Evolutionary conservation across 352 stramenopile genomes (phyloP).

Genomic region (Globisporangium cylindrosporum): DNA sequence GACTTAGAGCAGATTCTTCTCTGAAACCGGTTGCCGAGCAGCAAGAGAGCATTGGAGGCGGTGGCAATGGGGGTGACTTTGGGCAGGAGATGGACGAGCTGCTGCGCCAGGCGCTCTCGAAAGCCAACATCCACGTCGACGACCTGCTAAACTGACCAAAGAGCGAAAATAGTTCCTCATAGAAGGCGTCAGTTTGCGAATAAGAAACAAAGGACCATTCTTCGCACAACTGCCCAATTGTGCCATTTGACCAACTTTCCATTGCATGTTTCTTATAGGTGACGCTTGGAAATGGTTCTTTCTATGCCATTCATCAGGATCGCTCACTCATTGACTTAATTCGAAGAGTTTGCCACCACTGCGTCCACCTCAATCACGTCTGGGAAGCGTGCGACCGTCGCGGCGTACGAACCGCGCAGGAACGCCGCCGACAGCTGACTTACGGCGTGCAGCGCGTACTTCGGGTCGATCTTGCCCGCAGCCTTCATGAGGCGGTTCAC

Average conservation of each 20-base stretch:
- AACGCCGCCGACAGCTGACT: constrained; percentile 49
- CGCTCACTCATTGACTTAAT: not conserved
- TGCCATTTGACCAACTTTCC: no score
- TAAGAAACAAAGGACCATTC: no score
- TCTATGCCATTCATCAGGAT: not conserved
- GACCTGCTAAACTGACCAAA: constrained; percentile 2
- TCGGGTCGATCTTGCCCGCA: constrained; percentile 42
- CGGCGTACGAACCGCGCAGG: constrained; percentile 32
- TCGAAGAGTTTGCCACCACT: not conserved
- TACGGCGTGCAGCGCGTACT: constrained; percentile 40
- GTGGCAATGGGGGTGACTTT: constrained; percentile 26
- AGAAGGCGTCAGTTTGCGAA: no score
- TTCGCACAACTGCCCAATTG: no score
- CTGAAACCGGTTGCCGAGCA: constrained; percentile 9
- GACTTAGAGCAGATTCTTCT: not conserved
- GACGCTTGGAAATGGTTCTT: not conserved
- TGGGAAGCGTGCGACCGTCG: constrained; percentile 28
- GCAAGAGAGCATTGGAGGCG: not conserved
- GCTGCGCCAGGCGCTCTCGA: constrained; percentile 46
- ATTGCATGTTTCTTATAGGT: not conserved
- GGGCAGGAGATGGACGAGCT: constrained; percentile 38
- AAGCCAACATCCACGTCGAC: constrained; percentile 46
- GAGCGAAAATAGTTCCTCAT: not conserved
- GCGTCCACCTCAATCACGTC: constrained; percentile 25
- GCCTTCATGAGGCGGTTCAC: constrained; percentile 53